phyloP scores from a whole-genome alignment of 306 rosid genomes.

The apple (Malus domestica) region DNA sequence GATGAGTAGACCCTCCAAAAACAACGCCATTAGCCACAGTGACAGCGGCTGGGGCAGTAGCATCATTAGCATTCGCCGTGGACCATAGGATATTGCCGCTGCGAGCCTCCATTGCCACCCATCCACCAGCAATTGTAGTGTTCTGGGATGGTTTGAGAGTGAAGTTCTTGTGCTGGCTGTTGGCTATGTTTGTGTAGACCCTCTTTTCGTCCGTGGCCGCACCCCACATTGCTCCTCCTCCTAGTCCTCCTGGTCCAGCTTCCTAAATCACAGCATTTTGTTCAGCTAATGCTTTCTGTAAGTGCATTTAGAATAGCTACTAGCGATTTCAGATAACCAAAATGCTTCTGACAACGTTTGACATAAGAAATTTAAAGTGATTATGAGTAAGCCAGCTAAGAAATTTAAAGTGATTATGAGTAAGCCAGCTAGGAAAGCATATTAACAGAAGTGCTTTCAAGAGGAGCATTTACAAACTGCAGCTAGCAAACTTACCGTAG shows the following conservation, averaged over 20 bases:
- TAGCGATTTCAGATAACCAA: too few relatives aligned
- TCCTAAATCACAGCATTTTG: slow-evolving; percentile 17
- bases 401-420: too few relatives aligned
- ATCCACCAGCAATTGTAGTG: slow-evolving; percentile 39
- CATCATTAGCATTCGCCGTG: slow-evolving; percentile 22
- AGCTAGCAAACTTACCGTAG: slow-evolving; percentile 21
- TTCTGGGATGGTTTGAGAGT: slow-evolving; percentile 36
- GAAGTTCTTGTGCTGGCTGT: slow-evolving; percentile 31
- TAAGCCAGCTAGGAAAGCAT: too few relatives aligned
- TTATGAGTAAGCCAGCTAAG: too few relatives aligned
- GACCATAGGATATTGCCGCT: slow-evolving; percentile 49
- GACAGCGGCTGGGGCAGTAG: slow-evolving; percentile 29
- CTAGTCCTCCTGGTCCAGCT: slow-evolving; percentile 50
- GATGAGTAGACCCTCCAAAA: slow-evolving; percentile 37
- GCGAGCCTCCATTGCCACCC: slow-evolving; percentile 52
- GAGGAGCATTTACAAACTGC: background rate
- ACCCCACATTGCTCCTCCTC: slow-evolving; percentile 58
- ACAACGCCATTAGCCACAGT: slow-evolving; percentile 49
- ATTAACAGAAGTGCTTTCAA: too few relatives aligned
- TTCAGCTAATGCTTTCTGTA: background rate
- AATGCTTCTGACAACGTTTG: too few relatives aligned
- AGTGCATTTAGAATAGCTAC: background rate
- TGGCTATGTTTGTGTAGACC: slow-evolving; percentile 51
- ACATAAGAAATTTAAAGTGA: too few relatives aligned
- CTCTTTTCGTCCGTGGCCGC: slow-evolving; percentile 51